Base-by-base conservation (phyloP, 768 basidiomycete genomes). In the Mycena vitilis region DNA sequence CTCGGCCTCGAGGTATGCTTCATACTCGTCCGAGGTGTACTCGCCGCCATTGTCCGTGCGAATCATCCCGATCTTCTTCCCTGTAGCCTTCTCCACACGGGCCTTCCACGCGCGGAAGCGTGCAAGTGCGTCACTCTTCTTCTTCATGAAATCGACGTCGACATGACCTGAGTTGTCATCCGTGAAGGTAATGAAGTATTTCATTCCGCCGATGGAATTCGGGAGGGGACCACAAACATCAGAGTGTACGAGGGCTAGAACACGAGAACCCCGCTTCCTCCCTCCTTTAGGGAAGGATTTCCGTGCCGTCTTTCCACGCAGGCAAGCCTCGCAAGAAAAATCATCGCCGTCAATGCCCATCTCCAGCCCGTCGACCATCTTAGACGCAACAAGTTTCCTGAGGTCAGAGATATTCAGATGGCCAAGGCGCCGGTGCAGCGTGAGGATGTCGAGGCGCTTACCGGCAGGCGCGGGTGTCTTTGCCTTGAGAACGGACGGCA, bases 401-500 rank as follows among this genome's bases (percentile, higher is more conserved):
- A 42, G 40, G 7, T 42, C 40, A 16, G 40, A 42, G 40, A 42
- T 12, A 16, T 42, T 42, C 40, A 42, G 40, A 42, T 42, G 40
- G 40, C 40, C 40, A 9, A 42, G 40, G 40, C 40, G 40, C 12
- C 40, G 40, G 40, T 42, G 40, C 10, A 42, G 40, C 12, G 40
- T 42, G 40, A 42, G 40, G 40, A 42, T 42, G 47, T 48, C 47
- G 47, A 48, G 47, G 47, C 47, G 47, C 47, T 48, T 48, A 48
- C 47, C 47, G 13, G 47, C 47, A 48, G 47, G 47, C 47, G n/a
- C 18, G n/a, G 47, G 47, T 7, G 47, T 48, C n/a, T 48, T 48
- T 18, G 47, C 47, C 47, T 48, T 48, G 47, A 48, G 47, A 18
- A 48, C 6, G n/a, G 47, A 48, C n/a, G n/a, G n/a, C n/a, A n/a